Base-by-base conservation (phyloP, 2,329 filamentous ascomycete species). In the Chrysosporium keratinophilum region DNA sequence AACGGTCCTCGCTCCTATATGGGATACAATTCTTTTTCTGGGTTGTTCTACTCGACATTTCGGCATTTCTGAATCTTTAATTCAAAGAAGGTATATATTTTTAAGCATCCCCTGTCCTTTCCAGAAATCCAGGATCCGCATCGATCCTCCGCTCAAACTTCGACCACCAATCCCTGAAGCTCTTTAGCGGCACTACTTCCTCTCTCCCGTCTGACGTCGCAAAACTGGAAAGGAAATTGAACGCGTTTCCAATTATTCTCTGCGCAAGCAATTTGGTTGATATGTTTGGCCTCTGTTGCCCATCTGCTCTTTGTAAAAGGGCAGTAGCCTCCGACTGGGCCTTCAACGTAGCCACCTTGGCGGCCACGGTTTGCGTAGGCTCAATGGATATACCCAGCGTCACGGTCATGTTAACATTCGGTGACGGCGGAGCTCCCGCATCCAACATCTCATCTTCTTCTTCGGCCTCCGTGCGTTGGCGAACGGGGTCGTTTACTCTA, bases 141-240 rank as follows among this genome's bases (percentile, higher is more conserved):
- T 90, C 84, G 39, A 98, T 79, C 65, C 83, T 84, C 57, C 81
- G 80, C 74, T 98, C 91, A 72, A 98, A 98, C 71, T 96, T 97
- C 57, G 77, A 79, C 93, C 94, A 98, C 93, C 94, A 98, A 55
- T 95, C 88, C 71, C 94, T 85, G 68, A 98, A 98, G 4, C 87
- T 88, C 71, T 87, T 93, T 59, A 98, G 71, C n/a, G 93, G 90
- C 20, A 98, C 87, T 11, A 94, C 85, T 67, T 97, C 91, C 44
- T 85, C 80, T 23, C 74, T 72, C 0, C 65, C 65, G 61, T 71
- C 75, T 54, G 78, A 78, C 37, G 82, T 81, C 56, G 85, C 87
- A 74, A 95, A 97, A 63, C 88, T 86, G 2, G 91, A 83, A 54
- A 98, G 75, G 68, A 95, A 97, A 71, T 98, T 96, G 70, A 97